Evolutionary conservation across 192 early-diverging fungal genomes (phyloP).

Genomic region (Backusella macrospora): DNA sequence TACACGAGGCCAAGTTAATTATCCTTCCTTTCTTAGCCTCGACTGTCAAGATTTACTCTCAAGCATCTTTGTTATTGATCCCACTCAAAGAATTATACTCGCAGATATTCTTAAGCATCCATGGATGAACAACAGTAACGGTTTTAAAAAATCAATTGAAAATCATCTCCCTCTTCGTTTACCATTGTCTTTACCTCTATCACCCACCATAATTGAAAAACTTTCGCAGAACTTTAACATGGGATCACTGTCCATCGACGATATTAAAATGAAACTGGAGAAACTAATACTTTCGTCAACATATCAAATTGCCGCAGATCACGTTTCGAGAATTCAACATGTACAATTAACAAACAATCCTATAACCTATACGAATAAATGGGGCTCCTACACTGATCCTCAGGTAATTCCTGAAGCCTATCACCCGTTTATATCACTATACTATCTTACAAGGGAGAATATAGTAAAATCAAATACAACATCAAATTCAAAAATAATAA

Average conservation of each 20-base stretch:
- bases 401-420: conserved; percentile 39
- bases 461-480: neutral
- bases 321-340: conserved; percentile 1
- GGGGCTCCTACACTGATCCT: conserved; percentile 30
- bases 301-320: conserved; percentile 38
- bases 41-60: conserved; percentile 65
- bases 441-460: conserved; percentile 76
- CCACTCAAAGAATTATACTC: conserved; percentile 65
- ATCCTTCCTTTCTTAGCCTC: conserved; percentile 66
- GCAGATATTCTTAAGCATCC: conserved; percentile 72
- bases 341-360: neutral
- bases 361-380: too few relatives aligned
- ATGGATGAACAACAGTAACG: conserved; percentile 73
- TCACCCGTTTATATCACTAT: conserved; percentile 82
- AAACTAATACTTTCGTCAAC: conserved; percentile 52
- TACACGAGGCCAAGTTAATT: conserved; percentile 74
- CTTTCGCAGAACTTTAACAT: conserved; percentile 74
- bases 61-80: conserved; percentile 73
- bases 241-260: conserved; percentile 57
- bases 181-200: conserved; percentile 59
- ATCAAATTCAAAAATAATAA: too few relatives aligned
- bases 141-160: conserved; percentile 55
- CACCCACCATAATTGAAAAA: conserved; percentile 58
- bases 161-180: conserved; percentile 63
- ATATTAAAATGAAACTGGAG: conserved; percentile 56